Conservation (phyloP, 306 rosid genomes). For the Cicer pinnatifidum region DNA sequence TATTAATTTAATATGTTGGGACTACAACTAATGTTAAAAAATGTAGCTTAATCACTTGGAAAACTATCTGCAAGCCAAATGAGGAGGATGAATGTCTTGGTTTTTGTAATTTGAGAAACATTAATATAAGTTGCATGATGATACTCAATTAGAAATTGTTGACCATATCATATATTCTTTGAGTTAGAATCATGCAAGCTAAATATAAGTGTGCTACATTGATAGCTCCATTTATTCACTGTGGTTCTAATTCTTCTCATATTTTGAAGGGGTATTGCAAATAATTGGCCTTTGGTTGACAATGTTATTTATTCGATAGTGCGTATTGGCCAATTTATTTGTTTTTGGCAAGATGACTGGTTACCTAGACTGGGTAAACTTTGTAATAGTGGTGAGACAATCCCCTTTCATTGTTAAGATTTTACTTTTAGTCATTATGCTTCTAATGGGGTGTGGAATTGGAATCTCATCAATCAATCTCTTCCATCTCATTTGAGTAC, state of each 20-base stretch:
- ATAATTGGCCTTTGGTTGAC: not conserved
- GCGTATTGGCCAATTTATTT: not conserved
- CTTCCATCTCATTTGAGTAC: not conserved
- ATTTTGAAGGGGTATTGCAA: not conserved
- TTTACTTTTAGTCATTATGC: no score
- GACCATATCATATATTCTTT: not conserved
- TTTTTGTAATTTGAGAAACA: not conserved
- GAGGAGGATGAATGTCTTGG: not conserved
- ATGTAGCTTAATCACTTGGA: not conserved
- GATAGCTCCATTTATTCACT: not conserved
- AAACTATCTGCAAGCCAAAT: not conserved
- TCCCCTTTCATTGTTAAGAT: no score
- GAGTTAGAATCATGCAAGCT: not conserved
- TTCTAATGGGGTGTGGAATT: no score
- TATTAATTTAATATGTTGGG: no score
- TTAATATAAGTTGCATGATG: not conserved
- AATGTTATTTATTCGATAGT: not conserved
- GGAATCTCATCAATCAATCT: not conserved
- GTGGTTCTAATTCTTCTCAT: not conserved
- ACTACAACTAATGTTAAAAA: not conserved
- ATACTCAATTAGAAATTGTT: not conserved
- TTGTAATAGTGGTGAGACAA: not conserved
- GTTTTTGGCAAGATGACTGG: not conserved
- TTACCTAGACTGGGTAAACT: not conserved
- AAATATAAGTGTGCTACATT: no score